A percentile compares a stretch with the other conserved stretches of the same genome.
Evolutionary conservation across 169 alveolate species (phyloP).

Genomic region (Eimeria brunetti): DNA sequence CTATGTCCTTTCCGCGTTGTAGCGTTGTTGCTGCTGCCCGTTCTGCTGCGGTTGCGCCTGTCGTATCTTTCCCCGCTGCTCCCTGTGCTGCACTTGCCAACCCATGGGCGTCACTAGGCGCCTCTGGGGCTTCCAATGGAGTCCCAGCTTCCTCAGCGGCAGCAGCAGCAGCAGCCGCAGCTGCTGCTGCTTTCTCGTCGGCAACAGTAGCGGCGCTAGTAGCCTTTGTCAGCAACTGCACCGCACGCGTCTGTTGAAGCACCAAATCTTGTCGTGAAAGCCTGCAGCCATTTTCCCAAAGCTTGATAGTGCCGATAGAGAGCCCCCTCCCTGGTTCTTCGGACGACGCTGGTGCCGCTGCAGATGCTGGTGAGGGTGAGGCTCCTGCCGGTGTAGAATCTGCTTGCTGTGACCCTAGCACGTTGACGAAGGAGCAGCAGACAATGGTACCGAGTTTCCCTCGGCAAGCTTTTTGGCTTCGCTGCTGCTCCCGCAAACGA

Average conservation of each 20-base stretch:
- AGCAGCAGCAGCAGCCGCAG: conserved; percentile 33
- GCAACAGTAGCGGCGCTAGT: conserved; percentile 29
- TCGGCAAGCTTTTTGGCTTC: background rate
- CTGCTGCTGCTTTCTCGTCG: conserved; percentile 60
- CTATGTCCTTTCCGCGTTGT: background rate
- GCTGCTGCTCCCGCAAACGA: background rate
- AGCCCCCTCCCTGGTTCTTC: conserved; percentile 14
- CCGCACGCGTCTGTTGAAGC: conserved; percentile 66
- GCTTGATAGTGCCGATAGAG: background rate
- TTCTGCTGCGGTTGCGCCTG: background rate
- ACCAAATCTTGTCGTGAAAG: conserved; percentile 47
- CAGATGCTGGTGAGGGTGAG: conserved; percentile 15
- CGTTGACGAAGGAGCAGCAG: conserved; percentile 2
- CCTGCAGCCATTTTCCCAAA: conserved; percentile 44
- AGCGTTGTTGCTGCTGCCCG: background rate
- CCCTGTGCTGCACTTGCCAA: background rate
- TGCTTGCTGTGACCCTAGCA: conserved; percentile 17
- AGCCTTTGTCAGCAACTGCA: conserved; percentile 48
- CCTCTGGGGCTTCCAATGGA: background rate
- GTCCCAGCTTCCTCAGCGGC: background rate
- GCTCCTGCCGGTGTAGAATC: background rate
- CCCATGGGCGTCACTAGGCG: background rate
- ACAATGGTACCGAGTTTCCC: background rate
- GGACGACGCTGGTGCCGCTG: background rate
- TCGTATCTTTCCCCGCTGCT: background rate